A percentile compares a stretch with the other conserved stretches of the same genome.
phyloP scores from a whole-genome alignment of 2,329 filamentous ascomycete genomes.

The Botrytis porri region DNA sequence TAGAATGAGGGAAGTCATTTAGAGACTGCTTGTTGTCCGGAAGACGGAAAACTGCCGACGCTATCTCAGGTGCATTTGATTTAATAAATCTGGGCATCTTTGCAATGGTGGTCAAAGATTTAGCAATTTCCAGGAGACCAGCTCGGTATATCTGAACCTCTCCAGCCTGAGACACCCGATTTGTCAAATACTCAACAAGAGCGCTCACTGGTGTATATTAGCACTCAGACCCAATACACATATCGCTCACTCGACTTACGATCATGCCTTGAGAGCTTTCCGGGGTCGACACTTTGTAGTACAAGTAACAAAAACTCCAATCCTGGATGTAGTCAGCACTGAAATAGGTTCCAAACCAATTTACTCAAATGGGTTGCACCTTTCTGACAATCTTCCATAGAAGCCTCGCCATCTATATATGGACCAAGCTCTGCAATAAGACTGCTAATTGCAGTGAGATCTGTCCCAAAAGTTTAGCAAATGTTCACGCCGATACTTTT shows the following conservation, averaged over 20 bases:
- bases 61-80: conserved; percentile 5
- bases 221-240: background rate
- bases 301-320: conserved; percentile 25
- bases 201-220: conserved; percentile 25
- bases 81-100: conserved; percentile 18
- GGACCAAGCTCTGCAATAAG: conserved; percentile 16
- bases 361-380: conserved; percentile 19
- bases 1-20: conserved; percentile 24
- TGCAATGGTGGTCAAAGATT: conserved; percentile 13
- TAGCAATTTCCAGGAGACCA: conserved; percentile 18
- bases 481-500: background rate
- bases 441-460: conserved; percentile 3
- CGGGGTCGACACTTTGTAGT: conserved; percentile 18
- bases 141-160: conserved; percentile 19
- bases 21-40: conserved; percentile 11
- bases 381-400: conserved; percentile 26
- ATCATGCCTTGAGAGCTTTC: conserved; percentile 26
- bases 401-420: conserved; percentile 16
- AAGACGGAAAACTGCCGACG: conserved; percentile 3
- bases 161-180: conserved; percentile 11
- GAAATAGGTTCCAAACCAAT: background rate
- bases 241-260: conserved; percentile 13
- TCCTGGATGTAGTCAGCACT: conserved; percentile 22
- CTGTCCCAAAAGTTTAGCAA: background rate
- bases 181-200: conserved; percentile 29